These are phyloP conservation scores for Beta macrorhiza DNA, from an alignment of 179 eudicot genomes.

Conservation along the genomic window DNA sequence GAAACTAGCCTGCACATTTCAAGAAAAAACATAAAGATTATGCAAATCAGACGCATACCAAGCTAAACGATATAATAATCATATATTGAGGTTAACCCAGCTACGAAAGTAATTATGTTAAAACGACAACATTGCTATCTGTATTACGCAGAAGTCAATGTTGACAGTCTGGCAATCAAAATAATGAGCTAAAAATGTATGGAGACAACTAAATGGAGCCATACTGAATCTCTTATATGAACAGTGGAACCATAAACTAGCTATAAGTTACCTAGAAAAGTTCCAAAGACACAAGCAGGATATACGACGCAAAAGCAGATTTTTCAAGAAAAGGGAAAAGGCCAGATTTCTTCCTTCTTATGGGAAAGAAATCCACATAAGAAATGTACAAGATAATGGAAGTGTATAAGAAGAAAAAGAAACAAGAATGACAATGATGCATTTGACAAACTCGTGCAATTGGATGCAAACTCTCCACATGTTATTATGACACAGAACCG, in stretches of 20 bases:
- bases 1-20: conserved; percentile 38
- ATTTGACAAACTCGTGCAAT: background rate
- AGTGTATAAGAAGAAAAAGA: background rate
- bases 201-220: background rate
- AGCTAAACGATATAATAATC: background rate
- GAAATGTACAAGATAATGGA: background rate
- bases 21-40: conserved; percentile 4
- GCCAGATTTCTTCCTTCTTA: too few species aligned
- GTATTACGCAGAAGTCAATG: background rate
- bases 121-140: background rate
- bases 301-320: background rate
- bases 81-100: background rate
- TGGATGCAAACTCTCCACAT: background rate
- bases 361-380: too few species aligned
- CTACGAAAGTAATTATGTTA: background rate
- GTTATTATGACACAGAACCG: background rate
- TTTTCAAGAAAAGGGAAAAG: too few species aligned
- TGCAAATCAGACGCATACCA: background rate
- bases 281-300: background rate
- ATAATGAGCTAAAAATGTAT: background rate
- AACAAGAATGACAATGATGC: background rate
- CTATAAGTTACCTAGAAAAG: background rate
- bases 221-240: background rate
- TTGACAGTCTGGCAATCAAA: background rate
- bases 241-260: background rate